phyloP scores from a whole-genome alignment of 1,284 basidiomycete species.

The Marasmius sp. region DNA sequence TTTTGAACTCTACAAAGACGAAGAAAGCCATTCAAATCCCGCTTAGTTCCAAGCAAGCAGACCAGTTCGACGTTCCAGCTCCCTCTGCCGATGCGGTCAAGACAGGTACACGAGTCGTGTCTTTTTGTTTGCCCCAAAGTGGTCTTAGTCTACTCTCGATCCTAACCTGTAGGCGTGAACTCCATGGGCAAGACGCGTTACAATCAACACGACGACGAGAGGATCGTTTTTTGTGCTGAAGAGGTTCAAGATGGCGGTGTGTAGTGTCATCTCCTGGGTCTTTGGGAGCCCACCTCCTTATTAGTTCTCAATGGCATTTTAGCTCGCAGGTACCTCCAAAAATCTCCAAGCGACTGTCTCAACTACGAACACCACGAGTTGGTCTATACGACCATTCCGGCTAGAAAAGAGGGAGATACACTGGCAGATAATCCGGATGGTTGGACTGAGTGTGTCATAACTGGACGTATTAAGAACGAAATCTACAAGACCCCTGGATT shows the following conservation, averaged over 20 bases:
- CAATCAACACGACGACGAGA: background rate
- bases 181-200: background rate
- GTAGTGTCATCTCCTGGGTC: background rate
- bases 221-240: background rate
- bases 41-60: background rate
- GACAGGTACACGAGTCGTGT: background rate
- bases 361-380: slow-evolving; percentile 7
- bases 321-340: background rate
- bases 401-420: background rate
- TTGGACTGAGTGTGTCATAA: slow-evolving; percentile 24
- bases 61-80: background rate
- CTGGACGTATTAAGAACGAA: slow-evolving; percentile 16
- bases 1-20: slow-evolving; percentile 1
- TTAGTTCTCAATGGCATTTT: background rate
- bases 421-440: slow-evolving; percentile 11
- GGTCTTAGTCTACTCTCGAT: background rate
- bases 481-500: slow-evolving; percentile 21
- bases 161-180: background rate
- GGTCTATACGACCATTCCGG: slow-evolving; percentile 5
- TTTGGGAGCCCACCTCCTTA: background rate
- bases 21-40: background rate
- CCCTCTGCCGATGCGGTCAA: no score
- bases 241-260: background rate
- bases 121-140: background rate
- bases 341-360: background rate